Percentiles rank a stretch among this genome's conserved stretches.
Conservation (phyloP, 257 asterid genomes). For the Solanum chilense region DNA sequence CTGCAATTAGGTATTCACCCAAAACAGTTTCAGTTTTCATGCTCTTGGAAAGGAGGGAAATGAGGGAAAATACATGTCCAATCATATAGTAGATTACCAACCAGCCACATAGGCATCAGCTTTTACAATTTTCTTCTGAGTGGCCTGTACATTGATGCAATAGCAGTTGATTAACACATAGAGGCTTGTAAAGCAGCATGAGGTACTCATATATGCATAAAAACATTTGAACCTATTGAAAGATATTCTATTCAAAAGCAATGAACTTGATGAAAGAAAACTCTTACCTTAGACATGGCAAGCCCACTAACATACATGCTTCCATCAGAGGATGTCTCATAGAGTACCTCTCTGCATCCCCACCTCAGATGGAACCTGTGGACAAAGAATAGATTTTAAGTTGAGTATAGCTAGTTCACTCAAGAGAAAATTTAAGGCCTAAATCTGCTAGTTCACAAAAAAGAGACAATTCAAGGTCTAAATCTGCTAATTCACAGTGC, state of each 20-base stretch:
- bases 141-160: slow-evolving; percentile 52
- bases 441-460: not conserved
- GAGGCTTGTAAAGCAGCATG: not conserved
- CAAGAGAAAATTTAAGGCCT: not conserved
- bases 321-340: slow-evolving; percentile 71
- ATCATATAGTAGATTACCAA: slow-evolving; percentile 21
- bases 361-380: slow-evolving; percentile 92
- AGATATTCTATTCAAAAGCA: not conserved
- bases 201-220: not conserved
- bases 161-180: not conserved
- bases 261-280: not conserved
- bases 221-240: not conserved
- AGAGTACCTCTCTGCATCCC: slow-evolving; percentile 96
- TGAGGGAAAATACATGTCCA: not conserved
- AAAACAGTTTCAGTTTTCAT: not conserved
- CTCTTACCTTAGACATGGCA: slow-evolving; percentile 78
- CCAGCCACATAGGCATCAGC: slow-evolving; percentile 99
- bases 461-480: not conserved
- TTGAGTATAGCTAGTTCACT: not conserved
- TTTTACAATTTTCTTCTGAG: slow-evolving; percentile 68
- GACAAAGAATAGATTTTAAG: slow-evolving; percentile 6
- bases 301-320: slow-evolving; percentile 67
- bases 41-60: not conserved
- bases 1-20: slow-evolving; percentile 26
- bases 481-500: not conserved